phyloP scores from a whole-genome alignment of 2,329 filamentous ascomycete species.

The Venturia pyrina region DNA sequence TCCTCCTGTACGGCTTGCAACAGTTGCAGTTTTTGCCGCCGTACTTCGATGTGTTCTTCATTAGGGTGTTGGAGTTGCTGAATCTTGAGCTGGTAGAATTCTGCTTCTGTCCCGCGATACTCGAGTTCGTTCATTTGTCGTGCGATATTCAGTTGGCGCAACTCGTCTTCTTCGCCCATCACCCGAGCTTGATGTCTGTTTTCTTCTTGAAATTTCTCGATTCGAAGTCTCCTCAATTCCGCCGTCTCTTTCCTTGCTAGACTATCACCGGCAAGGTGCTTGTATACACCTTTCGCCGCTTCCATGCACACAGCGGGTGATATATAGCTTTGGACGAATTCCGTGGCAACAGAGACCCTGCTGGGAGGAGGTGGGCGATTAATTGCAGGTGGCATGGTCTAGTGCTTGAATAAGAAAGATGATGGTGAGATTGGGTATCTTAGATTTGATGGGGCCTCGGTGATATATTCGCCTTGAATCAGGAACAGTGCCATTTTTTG shows the following conservation, averaged over 20 bases:
- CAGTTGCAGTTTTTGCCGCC: background rate
- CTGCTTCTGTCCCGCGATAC: background rate
- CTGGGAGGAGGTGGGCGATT: background rate
- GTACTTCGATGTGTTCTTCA: background rate
- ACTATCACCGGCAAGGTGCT: background rate
- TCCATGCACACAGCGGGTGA: too few relatives aligned
- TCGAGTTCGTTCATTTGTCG: background rate
- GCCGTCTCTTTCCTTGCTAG: background rate
- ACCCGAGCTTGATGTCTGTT: background rate
- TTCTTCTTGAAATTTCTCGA: background rate
- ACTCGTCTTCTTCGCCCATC: background rate
- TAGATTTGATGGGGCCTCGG: background rate
- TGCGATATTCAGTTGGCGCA: background rate
- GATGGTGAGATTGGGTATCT: background rate
- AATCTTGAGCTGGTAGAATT: background rate
- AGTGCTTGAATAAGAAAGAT: background rate
- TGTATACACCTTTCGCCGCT: background rate
- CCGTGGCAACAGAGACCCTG: background rate
- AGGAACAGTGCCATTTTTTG: background rate
- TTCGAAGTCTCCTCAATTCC: background rate
- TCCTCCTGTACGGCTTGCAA: background rate
- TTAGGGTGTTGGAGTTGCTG: background rate
- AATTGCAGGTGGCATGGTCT: background rate
- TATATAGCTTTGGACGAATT: background rate
- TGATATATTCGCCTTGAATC: background rate